phyloP scores from a whole-genome alignment of 2,329 filamentous ascomycete genomes.

The Emmonsiellopsis sp. region DNA sequence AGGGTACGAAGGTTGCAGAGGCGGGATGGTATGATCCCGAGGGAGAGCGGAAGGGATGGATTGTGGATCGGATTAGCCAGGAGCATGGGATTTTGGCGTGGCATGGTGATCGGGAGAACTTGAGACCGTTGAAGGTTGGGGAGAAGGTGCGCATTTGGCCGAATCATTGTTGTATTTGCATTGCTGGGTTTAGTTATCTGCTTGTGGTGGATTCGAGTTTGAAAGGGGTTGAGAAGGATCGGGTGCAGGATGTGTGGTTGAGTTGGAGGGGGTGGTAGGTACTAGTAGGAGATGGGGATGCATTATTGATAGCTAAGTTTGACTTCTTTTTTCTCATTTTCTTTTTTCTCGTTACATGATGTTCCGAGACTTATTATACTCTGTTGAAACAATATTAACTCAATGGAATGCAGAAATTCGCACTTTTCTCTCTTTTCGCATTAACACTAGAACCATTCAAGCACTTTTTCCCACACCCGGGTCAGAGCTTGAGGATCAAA shows the following conservation, averaged over 20 bases:
- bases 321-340: background rate
- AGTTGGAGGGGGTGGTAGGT: slow-evolving; percentile 14
- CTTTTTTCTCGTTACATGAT: background rate
- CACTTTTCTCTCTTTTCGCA: too few species aligned
- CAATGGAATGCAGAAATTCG: too few species aligned
- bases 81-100: slow-evolving; percentile 67
- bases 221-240: slow-evolving; percentile 11
- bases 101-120: slow-evolving; percentile 37
- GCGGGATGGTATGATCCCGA: slow-evolving; percentile 13
- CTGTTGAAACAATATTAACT: too few species aligned
- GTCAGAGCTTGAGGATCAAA: too few species aligned
- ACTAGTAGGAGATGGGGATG: background rate
- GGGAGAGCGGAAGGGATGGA: slow-evolving; percentile 43
- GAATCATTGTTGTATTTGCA: slow-evolving; percentile 70
- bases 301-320: background rate
- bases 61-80: slow-evolving; percentile 62
- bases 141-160: slow-evolving; percentile 65
- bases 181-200: slow-evolving; percentile 63
- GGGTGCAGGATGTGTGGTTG: slow-evolving; percentile 13
- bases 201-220: slow-evolving; percentile 57
- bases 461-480: too few species aligned
- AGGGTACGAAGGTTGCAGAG: background rate
- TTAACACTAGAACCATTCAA: too few species aligned
- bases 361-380: background rate
- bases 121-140: slow-evolving; percentile 47